Base-by-base conservation (phyloP, 495 filamentous ascomycete species). In the Parathielavia appendiculata region DNA sequence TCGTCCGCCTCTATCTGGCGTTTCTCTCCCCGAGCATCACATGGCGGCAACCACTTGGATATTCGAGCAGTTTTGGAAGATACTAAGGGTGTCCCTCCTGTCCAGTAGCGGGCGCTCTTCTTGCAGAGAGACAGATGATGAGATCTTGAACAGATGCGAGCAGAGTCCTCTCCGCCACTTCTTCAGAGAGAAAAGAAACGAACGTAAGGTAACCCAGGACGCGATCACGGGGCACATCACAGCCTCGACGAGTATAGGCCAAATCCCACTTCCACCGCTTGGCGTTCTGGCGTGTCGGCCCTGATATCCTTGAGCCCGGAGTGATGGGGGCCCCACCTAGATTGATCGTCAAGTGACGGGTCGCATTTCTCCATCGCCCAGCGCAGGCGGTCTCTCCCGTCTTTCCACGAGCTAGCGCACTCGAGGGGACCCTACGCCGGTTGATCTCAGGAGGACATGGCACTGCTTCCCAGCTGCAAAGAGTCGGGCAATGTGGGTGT, bases 271-370 rank as follows among this genome's bases (percentile, higher is more conserved):
- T 30, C 23, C 38, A 16, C 23, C 0, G 20, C 56, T 65, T 57
- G 56, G 52, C 59, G 53, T 34, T 57, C 36, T 57, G 57, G 54
- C 63, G 60, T 48, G 44, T 50, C 60, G 63, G 60, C 56, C 63
- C 63, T 66, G 57, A 43, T 38, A 44, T 63, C 63, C 57, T 44
- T 34, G 20, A 54, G 39, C 55, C 54, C 46, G 49, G 35, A 13
- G 22, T 39, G 17, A 52, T n/a, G n/a, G 20, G 26, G 47, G 23
- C 22, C n/a, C 49, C 51, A 48, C 35, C 19, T 23, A 26, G 36
- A 23, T 13, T 36, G 23, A 38, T 57, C 22, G 16, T 45, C 44
- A 51, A 49, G 44, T 13, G 51, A 41, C 36, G 40, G 9, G 48
- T 51, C 44, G 49, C 59, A 61, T 57, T 54, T 9, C 32, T n/a